These are phyloP conservation scores for Camelina hispida DNA, from an alignment of 345 rosid species.

Conservation along the genomic window DNA sequence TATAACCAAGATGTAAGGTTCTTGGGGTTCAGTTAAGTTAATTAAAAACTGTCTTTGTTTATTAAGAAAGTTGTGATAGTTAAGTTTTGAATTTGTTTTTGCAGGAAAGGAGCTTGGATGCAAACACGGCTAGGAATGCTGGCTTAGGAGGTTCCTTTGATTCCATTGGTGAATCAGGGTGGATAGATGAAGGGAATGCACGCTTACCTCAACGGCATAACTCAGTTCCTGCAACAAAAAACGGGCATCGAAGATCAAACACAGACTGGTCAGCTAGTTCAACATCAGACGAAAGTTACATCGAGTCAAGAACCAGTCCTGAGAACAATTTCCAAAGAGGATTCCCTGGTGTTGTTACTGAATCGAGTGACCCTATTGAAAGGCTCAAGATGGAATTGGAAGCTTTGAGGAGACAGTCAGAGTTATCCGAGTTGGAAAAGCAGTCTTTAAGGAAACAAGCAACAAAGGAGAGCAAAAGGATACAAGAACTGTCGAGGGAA, in stretches of 20 bases:
- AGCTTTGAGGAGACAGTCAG: slow-evolving; percentile 64
- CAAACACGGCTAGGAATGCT: slow-evolving; percentile 35
- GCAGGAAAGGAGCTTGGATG: slow-evolving; percentile 57
- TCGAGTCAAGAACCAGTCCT: slow-evolving; percentile 63
- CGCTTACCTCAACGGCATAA: slow-evolving; percentile 50
- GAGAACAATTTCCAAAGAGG: slow-evolving; percentile 62
- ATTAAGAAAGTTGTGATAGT: slow-evolving; percentile 18
- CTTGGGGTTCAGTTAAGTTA: slow-evolving; percentile 43
- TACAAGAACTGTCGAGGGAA: slow-evolving; percentile 68
- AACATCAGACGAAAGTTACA: slow-evolving; percentile 80
- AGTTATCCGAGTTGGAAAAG: slow-evolving; percentile 79
- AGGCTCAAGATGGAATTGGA: slow-evolving; percentile 66
- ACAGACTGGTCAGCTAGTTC: slow-evolving; percentile 96
- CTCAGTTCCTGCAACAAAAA: slow-evolving; percentile 53
- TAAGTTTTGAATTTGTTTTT: slow-evolving; percentile 18
- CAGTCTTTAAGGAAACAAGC: slow-evolving; percentile 85
- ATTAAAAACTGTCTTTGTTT: slow-evolving; percentile 10
- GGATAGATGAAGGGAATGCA: slow-evolving; percentile 46
- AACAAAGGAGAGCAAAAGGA: slow-evolving; percentile 67
- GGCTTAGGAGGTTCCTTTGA: slow-evolving; percentile 52
- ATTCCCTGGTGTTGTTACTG: slow-evolving; percentile 46
- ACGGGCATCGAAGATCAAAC: slow-evolving; percentile 64
- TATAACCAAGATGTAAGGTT: slow-evolving; percentile 49
- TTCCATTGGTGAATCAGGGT: slow-evolving; percentile 48
- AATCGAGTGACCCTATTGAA: slow-evolving; percentile 60